phyloP scores from a whole-genome alignment of 768 basidiomycete genomes.

The Gymnopilus junonius region DNA sequence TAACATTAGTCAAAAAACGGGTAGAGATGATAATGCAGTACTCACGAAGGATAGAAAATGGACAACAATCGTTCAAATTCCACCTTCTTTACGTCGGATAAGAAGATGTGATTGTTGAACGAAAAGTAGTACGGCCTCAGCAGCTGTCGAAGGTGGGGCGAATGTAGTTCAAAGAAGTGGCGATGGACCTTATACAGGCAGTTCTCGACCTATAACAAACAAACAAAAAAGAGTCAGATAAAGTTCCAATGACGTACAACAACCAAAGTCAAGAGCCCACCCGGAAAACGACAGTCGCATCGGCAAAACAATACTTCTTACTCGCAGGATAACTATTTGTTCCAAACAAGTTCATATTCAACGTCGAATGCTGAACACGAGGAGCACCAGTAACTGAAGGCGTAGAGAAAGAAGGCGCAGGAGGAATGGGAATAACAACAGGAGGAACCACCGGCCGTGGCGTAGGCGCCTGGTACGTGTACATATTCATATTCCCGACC shows the following conservation, averaged over 20 bases:
- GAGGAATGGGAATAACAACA: neutral
- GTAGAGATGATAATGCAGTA: neutral
- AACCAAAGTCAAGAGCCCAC: slow-evolving; percentile 10
- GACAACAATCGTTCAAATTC: slow-evolving; percentile 38
- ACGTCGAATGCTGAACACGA: neutral
- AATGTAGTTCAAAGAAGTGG: slow-evolving; percentile 32
- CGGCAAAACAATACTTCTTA: slow-evolving; percentile 21
- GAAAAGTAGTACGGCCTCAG: slow-evolving; percentile 12
- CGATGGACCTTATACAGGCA: slow-evolving; percentile 28
- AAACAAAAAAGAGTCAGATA: slow-evolving; percentile 1
- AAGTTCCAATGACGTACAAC: no score
- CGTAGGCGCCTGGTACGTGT: slow-evolving; percentile 8
- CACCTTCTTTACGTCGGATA: slow-evolving; percentile 41
- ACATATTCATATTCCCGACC: no score
- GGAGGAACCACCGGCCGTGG: slow-evolving; percentile 5
- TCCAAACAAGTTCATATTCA: neutral
- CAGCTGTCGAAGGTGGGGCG: slow-evolving; percentile 22
- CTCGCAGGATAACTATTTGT: slow-evolving; percentile 1
- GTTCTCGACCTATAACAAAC: slow-evolving; percentile 23
- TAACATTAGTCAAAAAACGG: neutral
- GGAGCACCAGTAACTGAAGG: neutral
- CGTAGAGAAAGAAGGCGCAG: neutral
- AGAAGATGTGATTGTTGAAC: slow-evolving; percentile 17
- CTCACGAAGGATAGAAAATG: slow-evolving; percentile 40
- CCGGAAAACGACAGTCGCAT: slow-evolving; percentile 24